Percentiles rank a stretch among this genome's conserved stretches.
Conservation (phyloP, 257 asterid genomes). For the Anisodus acutangulus region DNA sequence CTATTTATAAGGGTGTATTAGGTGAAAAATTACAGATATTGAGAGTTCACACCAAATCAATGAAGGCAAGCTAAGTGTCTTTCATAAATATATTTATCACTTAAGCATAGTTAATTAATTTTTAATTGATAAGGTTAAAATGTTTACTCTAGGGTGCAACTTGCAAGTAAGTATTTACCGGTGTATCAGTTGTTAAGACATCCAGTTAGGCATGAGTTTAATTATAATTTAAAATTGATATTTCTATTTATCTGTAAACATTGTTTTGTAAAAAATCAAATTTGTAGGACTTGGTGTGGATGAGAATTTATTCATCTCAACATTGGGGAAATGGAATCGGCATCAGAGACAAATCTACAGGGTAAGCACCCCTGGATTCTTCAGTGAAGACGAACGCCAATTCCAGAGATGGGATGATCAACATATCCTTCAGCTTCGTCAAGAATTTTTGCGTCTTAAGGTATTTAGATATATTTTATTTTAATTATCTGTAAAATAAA, state of each 20-base stretch:
- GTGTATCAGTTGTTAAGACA: neutral
- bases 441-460: conserved; percentile 85
- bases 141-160: too few species aligned
- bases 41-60: too few species aligned
- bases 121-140: too few species aligned
- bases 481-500: neutral
- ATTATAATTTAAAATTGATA: neutral
- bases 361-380: conserved; percentile 59
- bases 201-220: neutral
- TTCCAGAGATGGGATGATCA: conserved; percentile 80
- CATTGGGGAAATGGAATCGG: conserved; percentile 70
- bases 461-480: conserved; percentile 37
- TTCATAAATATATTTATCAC: too few species aligned
- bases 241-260: neutral
- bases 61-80: too few species aligned
- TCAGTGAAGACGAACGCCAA: conserved; percentile 74
- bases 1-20: too few species aligned
- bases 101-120: too few species aligned
- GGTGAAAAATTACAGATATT: too few species aligned
- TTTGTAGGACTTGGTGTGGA: conserved; percentile 76
- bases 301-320: conserved; percentile 65
- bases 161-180: too few species aligned
- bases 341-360: conserved; percentile 66
- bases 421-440: conserved; percentile 68
- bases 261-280: too few species aligned